Conservation (phyloP, 139 green algal genomes). For the Picochlorum sp. region DNA sequence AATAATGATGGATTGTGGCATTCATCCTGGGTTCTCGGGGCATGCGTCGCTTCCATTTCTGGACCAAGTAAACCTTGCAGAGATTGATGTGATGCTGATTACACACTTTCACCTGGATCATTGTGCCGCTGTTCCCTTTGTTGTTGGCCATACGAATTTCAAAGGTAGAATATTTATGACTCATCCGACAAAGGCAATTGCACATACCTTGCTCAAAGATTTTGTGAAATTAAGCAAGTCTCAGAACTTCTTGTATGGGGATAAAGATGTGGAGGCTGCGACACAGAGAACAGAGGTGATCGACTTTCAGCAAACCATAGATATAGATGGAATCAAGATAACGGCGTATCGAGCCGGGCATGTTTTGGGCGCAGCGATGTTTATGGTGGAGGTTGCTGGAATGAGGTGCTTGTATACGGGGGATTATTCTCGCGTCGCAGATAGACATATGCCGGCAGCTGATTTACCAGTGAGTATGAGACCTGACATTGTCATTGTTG, state of each 20-base stretch:
- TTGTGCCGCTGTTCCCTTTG: slow-evolving; percentile 88
- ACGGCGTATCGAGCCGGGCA: slow-evolving; percentile 87
- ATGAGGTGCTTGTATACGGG: slow-evolving; percentile 91
- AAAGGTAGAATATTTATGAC: slow-evolving; percentile 95
- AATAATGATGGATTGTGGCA: slow-evolving; percentile 93
- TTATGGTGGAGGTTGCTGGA: slow-evolving; percentile 91
- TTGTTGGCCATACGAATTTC: slow-evolving; percentile 82
- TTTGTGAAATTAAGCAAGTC: slow-evolving; percentile 66
- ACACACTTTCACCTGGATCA: slow-evolving; percentile 99
- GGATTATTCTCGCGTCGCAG: slow-evolving; percentile 75
- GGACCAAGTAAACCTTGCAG: slow-evolving; percentile 72
- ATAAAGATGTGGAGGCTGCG: slow-evolving; percentile 72
- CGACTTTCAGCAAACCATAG: slow-evolving; percentile 91
- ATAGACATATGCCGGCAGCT: slow-evolving; percentile 81
- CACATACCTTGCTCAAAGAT: slow-evolving; percentile 81
- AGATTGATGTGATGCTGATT: slow-evolving; percentile 85
- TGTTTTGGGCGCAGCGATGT: slow-evolving; percentile 98
- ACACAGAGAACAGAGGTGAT: slow-evolving; percentile 90
- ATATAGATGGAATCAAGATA: slow-evolving; percentile 75
- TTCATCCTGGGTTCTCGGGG: slow-evolving; percentile 85
- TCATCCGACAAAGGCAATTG: slow-evolving; percentile 96
- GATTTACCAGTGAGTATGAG: slow-evolving; percentile 67
- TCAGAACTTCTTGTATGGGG: slow-evolving; percentile 55
- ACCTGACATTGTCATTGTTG: slow-evolving; percentile 85
- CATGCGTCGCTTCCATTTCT: slow-evolving; percentile 83